Base-by-base conservation (phyloP, 1,284 basidiomycete genomes). In the Austroboletus niveus region DNA sequence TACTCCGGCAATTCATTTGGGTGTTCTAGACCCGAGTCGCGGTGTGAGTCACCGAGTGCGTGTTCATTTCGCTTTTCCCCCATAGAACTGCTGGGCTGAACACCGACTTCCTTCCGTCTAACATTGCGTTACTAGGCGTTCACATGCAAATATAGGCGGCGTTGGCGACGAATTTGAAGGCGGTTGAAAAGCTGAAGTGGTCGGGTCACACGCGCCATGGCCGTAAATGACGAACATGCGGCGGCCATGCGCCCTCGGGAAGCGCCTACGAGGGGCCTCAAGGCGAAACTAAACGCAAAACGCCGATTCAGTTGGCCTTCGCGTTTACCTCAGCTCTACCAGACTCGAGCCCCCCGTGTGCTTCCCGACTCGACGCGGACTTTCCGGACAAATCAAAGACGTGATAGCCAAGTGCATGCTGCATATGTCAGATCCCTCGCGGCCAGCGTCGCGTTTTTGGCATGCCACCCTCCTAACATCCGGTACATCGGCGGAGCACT, bases 361-460 rank as follows among this genome's bases (percentile, higher is more conserved):
- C 54, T 59, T 57, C 60, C 41, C 51, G 42, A 52, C 32, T 22
- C 30, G 15, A 29, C 63, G 56, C 51, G 63, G 56, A 63, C 52
- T 44, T 56, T 57, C 60, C 54, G 55, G 65, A 68, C 65, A 65
- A 48, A 57, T 61, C 43, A 15, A 68, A 68, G 57, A 68, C 66
- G 68, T 67, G 64, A 69, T 64, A 54, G 42, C 35, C n/a, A 49
- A 54, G 42, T n/a, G 14, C 35, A n/a, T 34, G 4, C 6, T 9
- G 14, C 32, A 11, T 9, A 11, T 34, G 10, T 10, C 10, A 6
- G 32, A 34, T 8, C 31, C 31, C 32, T 42, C 27, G 5, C 22
- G 22, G 5, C 22, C 22, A 42, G 50, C 38, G 39, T 47, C 46
- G 34, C 54, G 29, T 54, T 61, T 59, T 56, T 46, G 62, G 66